These are phyloP conservation scores for Penicillium bialowiezense DNA, from an alignment of 495 filamentous ascomycete genomes.

Conservation along the genomic window DNA sequence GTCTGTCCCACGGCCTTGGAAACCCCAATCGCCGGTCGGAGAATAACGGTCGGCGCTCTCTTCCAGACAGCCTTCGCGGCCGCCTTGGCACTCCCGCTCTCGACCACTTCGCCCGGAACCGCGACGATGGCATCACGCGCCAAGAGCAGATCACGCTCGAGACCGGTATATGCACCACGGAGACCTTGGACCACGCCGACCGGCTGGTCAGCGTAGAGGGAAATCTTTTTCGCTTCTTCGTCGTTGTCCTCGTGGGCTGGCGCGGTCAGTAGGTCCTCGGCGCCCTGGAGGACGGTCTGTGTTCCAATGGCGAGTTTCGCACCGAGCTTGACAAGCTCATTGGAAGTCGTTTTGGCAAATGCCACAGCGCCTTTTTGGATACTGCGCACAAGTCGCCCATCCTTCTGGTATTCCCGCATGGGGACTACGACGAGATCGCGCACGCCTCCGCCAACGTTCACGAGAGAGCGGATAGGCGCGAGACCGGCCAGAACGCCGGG, in stretches of 20 bases:
- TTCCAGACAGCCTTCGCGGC: constrained; percentile 76
- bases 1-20: constrained; percentile 88
- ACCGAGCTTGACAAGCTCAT: constrained; percentile 85
- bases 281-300: constrained; percentile 82
- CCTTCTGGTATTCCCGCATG: constrained; percentile 87
- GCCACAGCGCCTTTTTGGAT: constrained; percentile 84
- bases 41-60: constrained; percentile 83
- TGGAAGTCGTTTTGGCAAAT: constrained; percentile 90
- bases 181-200: constrained; percentile 83
- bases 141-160: constrained; percentile 81
- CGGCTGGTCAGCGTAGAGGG: constrained; percentile 90
- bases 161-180: constrained; percentile 71
- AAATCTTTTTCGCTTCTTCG: constrained; percentile 72
- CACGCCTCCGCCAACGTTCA: constrained; percentile 85
- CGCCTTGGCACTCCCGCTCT: constrained; percentile 78
- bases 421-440: constrained; percentile 84
- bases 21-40: constrained; percentile 86
- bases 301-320: constrained; percentile 95
- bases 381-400: constrained; percentile 87
- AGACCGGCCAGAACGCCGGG: constrained; percentile 85
- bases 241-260: constrained; percentile 50
- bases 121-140: constrained; percentile 89
- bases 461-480: constrained; percentile 83
- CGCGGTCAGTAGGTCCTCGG: constrained; percentile 71
- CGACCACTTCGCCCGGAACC: constrained; percentile 88